Conservation (phyloP, 352 stramenopile genomes). For the Hyaloperonospora brassicae region DNA sequence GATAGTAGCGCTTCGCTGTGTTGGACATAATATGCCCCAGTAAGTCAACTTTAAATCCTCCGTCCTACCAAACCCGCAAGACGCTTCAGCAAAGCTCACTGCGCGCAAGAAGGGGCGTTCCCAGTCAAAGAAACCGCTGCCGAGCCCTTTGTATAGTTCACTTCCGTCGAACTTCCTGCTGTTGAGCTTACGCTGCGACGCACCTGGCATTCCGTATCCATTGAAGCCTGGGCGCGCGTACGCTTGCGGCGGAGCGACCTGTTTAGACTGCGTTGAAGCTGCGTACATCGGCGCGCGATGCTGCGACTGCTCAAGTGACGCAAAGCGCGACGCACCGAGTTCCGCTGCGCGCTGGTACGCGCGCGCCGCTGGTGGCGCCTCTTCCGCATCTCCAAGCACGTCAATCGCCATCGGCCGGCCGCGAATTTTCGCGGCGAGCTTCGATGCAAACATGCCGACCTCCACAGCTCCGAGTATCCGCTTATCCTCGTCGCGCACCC, state of each 20-base stretch:
- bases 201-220: too few relatives aligned
- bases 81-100: too few relatives aligned
- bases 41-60: neutral
- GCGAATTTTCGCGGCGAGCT: neutral
- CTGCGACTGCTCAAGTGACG: too few relatives aligned
- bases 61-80: too few relatives aligned
- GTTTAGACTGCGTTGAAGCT: too few relatives aligned
- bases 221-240: too few relatives aligned
- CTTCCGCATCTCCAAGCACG: neutral
- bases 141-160: neutral
- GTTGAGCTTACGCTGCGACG: neutral
- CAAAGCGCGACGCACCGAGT: too few relatives aligned
- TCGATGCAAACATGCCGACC: neutral
- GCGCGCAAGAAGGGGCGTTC: too few relatives aligned
- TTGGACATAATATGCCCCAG: neutral
- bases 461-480: neutral
- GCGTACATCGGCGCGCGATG: too few relatives aligned
- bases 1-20: slow-evolving; percentile 1
- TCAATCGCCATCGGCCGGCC: neutral
- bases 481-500: neutral
- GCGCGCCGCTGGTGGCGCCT: neutral
- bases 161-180: neutral
- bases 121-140: neutral
- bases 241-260: too few relatives aligned
- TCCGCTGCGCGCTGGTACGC: neutral